Conservation (phyloP, 2,329 filamentous ascomycete genomes). For the Cadophora luteo-olivacea region DNA sequence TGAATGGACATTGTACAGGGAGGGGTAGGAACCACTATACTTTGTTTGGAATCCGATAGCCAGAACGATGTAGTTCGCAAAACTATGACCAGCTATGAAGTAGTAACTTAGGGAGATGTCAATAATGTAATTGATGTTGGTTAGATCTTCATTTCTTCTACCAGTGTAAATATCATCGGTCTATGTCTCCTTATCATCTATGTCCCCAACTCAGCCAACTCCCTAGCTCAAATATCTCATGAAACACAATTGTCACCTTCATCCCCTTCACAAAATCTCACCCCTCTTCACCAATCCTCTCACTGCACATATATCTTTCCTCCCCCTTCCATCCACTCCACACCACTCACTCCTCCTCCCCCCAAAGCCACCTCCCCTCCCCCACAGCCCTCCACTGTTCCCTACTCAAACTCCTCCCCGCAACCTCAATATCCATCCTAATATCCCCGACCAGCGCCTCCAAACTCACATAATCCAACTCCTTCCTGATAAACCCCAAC, state of each 20-base stretch:
- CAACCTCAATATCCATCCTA: conserved; percentile 84
- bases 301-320: background rate
- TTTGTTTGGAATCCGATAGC: no score
- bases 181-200: background rate
- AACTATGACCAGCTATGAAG: no score
- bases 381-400: conserved; percentile 56
- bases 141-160: background rate
- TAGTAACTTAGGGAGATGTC: background rate
- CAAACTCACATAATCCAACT: conserved; percentile 84
- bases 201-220: background rate
- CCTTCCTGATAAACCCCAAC: conserved; percentile 85
- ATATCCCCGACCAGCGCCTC: conserved; percentile 76
- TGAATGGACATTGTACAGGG: background rate
- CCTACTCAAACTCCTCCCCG: conserved; percentile 73
- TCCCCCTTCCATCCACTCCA: background rate
- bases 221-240: background rate
- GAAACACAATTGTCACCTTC: no score
- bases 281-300: background rate
- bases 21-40: no score
- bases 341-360: conserved; percentile 14
- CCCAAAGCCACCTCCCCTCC: conserved; percentile 33
- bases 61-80: no score
- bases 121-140: background rate
- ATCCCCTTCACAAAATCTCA: background rate
- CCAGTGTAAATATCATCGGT: background rate